Conservation (phyloP, 73 alveolate species). For the Chromera velia region DNA sequence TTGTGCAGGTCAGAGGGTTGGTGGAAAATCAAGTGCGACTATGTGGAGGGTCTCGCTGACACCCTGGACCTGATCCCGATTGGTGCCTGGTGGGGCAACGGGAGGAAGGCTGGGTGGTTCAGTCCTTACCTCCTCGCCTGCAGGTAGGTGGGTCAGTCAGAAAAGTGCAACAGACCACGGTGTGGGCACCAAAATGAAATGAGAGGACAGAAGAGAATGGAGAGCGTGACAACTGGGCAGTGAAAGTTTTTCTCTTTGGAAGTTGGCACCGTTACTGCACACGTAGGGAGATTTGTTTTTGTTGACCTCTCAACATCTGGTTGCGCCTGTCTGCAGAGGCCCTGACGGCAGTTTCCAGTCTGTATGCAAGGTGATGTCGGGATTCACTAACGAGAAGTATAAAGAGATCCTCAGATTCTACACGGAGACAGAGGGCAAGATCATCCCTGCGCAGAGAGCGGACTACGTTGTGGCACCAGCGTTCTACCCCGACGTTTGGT, state of each 20-base stretch:
- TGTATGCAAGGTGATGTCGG: slow-evolving; percentile 41
- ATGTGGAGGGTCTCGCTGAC: slow-evolving; percentile 36
- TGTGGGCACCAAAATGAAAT: too few relatives aligned
- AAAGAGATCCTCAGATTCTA: background rate
- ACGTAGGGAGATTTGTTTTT: too few relatives aligned
- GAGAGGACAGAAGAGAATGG: too few relatives aligned
- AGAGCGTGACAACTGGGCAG: too few relatives aligned
- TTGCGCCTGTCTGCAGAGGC: too few relatives aligned
- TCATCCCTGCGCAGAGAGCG: background rate
- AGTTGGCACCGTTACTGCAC: too few relatives aligned
- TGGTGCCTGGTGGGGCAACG: slow-evolving; percentile 50
- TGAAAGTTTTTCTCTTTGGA: too few relatives aligned
- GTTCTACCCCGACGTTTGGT: background rate
- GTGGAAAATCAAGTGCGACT: slow-evolving; percentile 8
- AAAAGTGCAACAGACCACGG: too few relatives aligned
- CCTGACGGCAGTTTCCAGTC: slow-evolving; percentile 19
- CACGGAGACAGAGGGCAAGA: background rate
- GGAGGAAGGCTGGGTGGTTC: slow-evolving; percentile 43
- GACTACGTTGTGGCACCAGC: background rate
- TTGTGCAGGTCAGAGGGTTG: background rate
- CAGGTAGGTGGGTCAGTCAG: too few relatives aligned
- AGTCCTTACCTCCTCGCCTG: slow-evolving; percentile 38
- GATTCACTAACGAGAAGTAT: slow-evolving; percentile 36
- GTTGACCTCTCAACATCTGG: too few relatives aligned
- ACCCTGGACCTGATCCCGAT: slow-evolving; percentile 30